phyloP scores from a whole-genome alignment of 2,329 filamentous ascomycete species.

The Chaetomium olivaceum region DNA sequence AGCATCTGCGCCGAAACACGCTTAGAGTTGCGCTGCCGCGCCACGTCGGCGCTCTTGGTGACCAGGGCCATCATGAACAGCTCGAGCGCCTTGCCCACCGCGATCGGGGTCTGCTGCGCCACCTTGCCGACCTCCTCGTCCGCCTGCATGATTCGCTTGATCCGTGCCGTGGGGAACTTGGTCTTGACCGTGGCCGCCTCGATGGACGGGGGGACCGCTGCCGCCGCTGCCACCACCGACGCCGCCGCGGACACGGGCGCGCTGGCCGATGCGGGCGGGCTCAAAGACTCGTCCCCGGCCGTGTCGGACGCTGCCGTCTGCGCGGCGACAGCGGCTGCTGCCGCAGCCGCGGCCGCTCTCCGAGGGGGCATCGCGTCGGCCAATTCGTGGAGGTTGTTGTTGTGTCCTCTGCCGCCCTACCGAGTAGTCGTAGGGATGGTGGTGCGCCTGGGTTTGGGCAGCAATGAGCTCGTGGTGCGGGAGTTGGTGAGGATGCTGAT shows the following conservation, averaged over 20 bases:
- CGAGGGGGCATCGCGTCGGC: conserved; percentile 20
- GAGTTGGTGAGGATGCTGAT: conserved; percentile 26
- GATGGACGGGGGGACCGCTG: conserved; percentile 37
- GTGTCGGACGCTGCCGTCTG: conserved; percentile 5
- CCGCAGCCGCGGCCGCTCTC: conserved; percentile 36
- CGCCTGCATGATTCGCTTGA: conserved; percentile 99
- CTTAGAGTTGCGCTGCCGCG: conserved; percentile 79
- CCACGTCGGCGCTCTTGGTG: conserved; percentile 81
- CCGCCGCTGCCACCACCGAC: background rate
- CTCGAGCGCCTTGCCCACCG: conserved; percentile 92
- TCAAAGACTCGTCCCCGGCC: background rate
- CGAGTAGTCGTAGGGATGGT: conserved; percentile 12
- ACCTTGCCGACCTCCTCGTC: conserved; percentile 99
- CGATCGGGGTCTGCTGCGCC: conserved; percentile 93
- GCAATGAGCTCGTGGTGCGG: conserved; percentile 36
- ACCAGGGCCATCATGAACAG: conserved; percentile 97
- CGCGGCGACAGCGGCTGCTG: conserved; percentile 23
- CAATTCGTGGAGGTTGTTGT: background rate
- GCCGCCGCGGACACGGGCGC: too few relatives aligned
- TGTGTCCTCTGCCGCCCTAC: background rate
- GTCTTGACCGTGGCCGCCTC: conserved; percentile 78
- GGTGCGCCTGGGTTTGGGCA: conserved; percentile 27
- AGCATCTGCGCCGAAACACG: conserved; percentile 87
- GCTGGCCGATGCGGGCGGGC: conserved; percentile 26
- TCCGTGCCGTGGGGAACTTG: conserved; percentile 94